Evolutionary conservation across 768 basidiomycete genomes (phyloP), one percentile per base, ranked within the genome.

Genomic region (Suillus cothurnatus): DNA sequence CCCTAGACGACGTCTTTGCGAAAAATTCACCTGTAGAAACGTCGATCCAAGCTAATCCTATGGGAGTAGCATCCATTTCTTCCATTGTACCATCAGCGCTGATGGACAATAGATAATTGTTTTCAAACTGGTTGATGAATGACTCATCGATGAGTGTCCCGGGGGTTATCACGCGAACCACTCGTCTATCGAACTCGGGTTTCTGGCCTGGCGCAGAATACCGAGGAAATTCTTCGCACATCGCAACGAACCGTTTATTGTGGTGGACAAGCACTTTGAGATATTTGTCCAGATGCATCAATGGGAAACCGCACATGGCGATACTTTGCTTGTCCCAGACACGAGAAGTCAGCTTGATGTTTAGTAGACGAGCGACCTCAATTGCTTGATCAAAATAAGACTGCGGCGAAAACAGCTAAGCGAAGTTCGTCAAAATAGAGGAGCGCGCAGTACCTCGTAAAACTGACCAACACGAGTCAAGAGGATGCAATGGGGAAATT

Each of bases 1-100:
- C 85, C 19, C 82, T 57, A 3, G 80, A 76, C 14, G 86, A 82
- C 7, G 76, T 74, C 68, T 92, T 92, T 14, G 92, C 89, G 75
- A 92, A 95, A 75, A 97, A 94, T 72, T 97, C 95, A 66, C 94
- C 94, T 0, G 95, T 97, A 17, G 96, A 95, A 21, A 97, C 86
- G 73, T 99, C 96, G 31, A 93, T 94, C 90, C 95, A 98, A 7
- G 95, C 95, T 47, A 99, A 79, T 2, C 93, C 94, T n/a, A 87
- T 65, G 9, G 73, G 61, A 32, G 62, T 66, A 32, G 64, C 61
- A 8, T 64, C 58, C 39, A 36, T 19, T 47, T 63, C 56, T 47
- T 41, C 64, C 26, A 23, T 28, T 15, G 49, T 38, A n/a, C 64
- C 67, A 15, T 70, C 67, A 11, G 71, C 55, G 32, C 73, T 78